Evolutionary conservation across 192 early-diverging fungal species (phyloP).

Genomic region (Paraglomus brasilianum): DNA sequence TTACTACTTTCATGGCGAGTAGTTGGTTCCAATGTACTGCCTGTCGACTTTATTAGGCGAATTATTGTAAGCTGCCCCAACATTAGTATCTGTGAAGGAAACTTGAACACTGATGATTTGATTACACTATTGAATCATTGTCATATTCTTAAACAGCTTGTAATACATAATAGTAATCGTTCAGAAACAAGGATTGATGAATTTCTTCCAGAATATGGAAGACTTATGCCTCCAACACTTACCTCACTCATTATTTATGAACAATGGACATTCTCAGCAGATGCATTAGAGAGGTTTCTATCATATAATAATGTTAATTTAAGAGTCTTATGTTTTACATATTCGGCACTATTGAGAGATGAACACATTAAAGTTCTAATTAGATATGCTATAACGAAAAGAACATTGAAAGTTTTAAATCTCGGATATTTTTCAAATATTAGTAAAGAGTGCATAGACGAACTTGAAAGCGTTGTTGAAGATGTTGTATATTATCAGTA

Average conservation of each 20-base stretch:
- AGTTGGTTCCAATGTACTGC: not conserved
- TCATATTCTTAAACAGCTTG: not conserved
- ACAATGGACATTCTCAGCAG: constrained; percentile 7
- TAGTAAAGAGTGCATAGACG: not conserved
- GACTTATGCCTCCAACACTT: not conserved
- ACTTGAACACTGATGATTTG: constrained; percentile 18
- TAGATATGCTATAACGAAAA: not conserved
- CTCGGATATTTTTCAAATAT: not conserved
- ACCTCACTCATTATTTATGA: not conserved
- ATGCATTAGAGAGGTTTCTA: constrained; percentile 7
- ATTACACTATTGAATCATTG: not conserved
- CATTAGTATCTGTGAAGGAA: not conserved
- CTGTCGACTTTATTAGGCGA: not conserved
- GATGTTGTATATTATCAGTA: not conserved
- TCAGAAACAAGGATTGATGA: not conserved
- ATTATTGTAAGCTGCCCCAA: constrained; percentile 12
- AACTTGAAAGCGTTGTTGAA: not conserved
- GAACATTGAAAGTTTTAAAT: constrained; percentile 11
- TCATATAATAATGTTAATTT: not conserved
- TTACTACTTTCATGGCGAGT: not conserved
- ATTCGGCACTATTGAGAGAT: constrained; percentile 9
- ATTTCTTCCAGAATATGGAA: constrained; percentile 3
- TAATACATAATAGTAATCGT: not conserved
- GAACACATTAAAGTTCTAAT: not conserved
- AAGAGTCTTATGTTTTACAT: not conserved